phyloP scores from a whole-genome alignment of 2,329 filamentous ascomycete genomes.

The Aschersonia sp. region DNA sequence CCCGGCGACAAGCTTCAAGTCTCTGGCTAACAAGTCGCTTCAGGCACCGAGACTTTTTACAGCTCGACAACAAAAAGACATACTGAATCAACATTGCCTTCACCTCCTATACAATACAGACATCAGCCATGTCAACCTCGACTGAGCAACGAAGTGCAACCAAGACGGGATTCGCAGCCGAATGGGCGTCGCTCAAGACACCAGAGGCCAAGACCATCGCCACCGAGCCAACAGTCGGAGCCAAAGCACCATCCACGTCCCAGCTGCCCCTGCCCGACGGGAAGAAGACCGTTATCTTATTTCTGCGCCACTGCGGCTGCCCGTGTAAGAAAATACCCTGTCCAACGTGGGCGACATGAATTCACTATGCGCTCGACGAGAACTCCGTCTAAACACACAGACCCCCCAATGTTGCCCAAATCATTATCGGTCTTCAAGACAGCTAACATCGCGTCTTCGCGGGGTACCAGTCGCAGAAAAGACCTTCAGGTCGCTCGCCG shows the following conservation, averaged over 20 bases:
- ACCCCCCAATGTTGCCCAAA: not conserved
- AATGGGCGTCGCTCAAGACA: conserved; percentile 26
- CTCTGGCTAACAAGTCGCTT: too few species aligned
- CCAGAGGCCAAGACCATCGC: conserved; percentile 26
- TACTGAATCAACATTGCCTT: not conserved
- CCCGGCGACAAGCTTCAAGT: too few species aligned
- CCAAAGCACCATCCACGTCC: conserved; percentile 37
- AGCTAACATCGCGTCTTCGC: not conserved
- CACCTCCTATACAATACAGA: not conserved
- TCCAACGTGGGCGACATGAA: not conserved
- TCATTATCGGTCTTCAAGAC: too few species aligned
- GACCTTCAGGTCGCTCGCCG: conserved; percentile 40
- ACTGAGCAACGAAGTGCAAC: not conserved
- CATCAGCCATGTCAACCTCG: conserved; percentile 1
- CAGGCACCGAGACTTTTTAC: too few species aligned
- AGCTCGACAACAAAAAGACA: too few species aligned
- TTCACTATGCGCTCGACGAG: not conserved
- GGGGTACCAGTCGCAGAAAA: conserved; percentile 48
- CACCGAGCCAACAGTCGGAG: conserved; percentile 34
- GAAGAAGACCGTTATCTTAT: conserved; percentile 48
- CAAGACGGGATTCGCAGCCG: conserved; percentile 17
- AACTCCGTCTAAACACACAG: too few species aligned
- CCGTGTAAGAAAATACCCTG: conserved; percentile 38
- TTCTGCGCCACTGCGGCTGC: conserved; percentile 61
- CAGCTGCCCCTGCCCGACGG: conserved; percentile 36